Conservation (phyloP, 345 rosid species). For the Gossypium bickii region DNA sequence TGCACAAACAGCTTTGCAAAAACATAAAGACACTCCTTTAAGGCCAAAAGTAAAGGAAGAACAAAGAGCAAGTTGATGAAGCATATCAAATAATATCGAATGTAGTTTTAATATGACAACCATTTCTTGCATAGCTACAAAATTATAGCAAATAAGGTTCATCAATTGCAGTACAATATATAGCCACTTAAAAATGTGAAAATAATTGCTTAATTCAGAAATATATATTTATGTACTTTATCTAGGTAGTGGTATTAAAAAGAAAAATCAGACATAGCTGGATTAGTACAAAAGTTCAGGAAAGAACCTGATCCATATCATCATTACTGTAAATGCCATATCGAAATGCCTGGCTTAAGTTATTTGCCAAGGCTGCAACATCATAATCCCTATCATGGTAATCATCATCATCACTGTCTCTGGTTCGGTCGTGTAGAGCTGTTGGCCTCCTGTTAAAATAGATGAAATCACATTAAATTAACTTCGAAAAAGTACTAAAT, state of each 20-base stretch:
- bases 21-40: background rate
- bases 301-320: slow-evolving; percentile 70
- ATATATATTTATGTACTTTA: background rate
- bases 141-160: background rate
- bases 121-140: background rate
- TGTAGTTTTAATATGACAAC: background rate
- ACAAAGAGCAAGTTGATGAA: background rate
- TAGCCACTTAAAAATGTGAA: background rate
- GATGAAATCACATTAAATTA: background rate
- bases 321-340: slow-evolving; percentile 83
- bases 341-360: slow-evolving; percentile 86
- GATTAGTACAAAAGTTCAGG: slow-evolving; percentile 18
- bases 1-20: background rate
- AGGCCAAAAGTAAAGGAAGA: slow-evolving; percentile 1
- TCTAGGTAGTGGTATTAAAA: background rate
- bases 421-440: slow-evolving; percentile 66
- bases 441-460: slow-evolving; percentile 75
- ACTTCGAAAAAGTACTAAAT: background rate
- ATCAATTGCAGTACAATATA: background rate
- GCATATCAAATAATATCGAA: background rate
- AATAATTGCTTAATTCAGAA: background rate
- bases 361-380: slow-evolving; percentile 88
- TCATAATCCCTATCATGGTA: slow-evolving; percentile 94
- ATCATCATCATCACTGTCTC: slow-evolving; percentile 84
- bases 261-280: background rate